Conservation (phyloP, 441 rosid genomes). For the Capsella rubella region DNA sequence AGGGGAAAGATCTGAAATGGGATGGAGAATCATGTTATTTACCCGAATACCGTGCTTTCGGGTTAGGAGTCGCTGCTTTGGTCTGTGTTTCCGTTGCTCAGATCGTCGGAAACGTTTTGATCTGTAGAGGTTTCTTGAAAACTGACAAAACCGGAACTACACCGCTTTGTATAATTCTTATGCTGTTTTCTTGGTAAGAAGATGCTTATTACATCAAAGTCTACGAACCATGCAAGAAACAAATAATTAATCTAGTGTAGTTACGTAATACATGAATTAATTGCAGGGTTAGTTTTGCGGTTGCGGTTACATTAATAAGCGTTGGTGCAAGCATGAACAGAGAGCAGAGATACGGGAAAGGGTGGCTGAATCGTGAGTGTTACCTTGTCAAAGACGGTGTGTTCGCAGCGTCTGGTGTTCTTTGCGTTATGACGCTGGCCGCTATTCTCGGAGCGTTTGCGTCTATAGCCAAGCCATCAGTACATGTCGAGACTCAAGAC, state of each 20-base stretch:
- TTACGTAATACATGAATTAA: neutral
- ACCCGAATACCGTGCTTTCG: conserved; percentile 55
- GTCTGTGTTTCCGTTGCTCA: conserved; percentile 59
- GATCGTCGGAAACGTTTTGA: conserved; percentile 53
- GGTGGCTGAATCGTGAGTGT: conserved; percentile 81
- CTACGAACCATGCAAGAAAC: neutral
- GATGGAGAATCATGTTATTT: conserved; percentile 69
- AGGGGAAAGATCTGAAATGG: conserved; percentile 67
- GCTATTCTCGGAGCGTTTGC: conserved; percentile 51
- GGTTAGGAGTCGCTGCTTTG: conserved; percentile 63
- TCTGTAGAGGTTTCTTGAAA: conserved; percentile 48
- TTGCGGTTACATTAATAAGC: conserved; percentile 51
- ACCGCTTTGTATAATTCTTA: conserved; percentile 13
- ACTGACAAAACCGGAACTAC: conserved; percentile 31
- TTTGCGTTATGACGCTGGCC: conserved; percentile 48
- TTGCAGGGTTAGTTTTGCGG: conserved; percentile 69
- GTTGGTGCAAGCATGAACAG: conserved; percentile 72
- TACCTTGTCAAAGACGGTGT: conserved; percentile 70
- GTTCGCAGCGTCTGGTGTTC: conserved; percentile 55
- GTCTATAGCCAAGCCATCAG: conserved; percentile 16
- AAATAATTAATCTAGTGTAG: neutral
- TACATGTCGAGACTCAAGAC: conserved; percentile 26
- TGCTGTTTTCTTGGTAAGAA: conserved; percentile 42
- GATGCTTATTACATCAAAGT: neutral
- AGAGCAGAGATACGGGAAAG: conserved; percentile 66